These are phyloP conservation scores for Raddia distichophylla DNA, from an alignment of 176 grass and related monocot species.

Conservation along the genomic window DNA sequence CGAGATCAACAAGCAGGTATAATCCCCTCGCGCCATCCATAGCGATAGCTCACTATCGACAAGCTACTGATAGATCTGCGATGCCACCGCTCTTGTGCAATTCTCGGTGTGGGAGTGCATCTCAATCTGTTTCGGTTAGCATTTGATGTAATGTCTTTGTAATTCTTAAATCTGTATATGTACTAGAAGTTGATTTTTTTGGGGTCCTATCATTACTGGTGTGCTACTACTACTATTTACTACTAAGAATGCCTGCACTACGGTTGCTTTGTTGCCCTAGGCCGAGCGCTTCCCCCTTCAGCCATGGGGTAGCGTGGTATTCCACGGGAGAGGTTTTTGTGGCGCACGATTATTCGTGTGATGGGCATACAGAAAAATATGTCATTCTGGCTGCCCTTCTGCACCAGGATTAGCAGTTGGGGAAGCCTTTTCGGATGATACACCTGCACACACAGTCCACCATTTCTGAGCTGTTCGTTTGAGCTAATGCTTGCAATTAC, in stretches of 20 bases:
- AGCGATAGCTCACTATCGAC: background rate
- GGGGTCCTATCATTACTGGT: background rate
- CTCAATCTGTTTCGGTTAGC: background rate
- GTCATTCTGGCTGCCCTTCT: conserved; percentile 44
- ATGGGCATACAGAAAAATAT: conserved; percentile 72
- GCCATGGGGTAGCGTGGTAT: conserved; percentile 81
- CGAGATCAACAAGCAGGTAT: conserved; percentile 99
- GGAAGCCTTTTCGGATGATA: conserved; percentile 42
- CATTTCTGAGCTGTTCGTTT: background rate
- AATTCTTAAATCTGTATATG: background rate
- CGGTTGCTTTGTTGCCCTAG: conserved; percentile 57
- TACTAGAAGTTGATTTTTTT: background rate
- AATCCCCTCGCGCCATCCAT: background rate
- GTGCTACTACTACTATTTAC: background rate
- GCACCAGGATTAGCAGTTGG: conserved; percentile 29
- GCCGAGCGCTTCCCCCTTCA: conserved; percentile 75
- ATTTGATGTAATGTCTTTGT: background rate
- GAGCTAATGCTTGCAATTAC: background rate
- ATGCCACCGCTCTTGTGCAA: background rate
- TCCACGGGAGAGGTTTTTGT: conserved; percentile 83
- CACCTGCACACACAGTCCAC: background rate
- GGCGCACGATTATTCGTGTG: conserved; percentile 70
- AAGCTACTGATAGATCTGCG: conserved; percentile 28
- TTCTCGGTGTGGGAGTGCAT: background rate
- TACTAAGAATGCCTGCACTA: background rate